Evolutionary conservation across 2,329 filamentous ascomycete species (phyloP).

Genomic region (Aspergillus sp.): DNA sequence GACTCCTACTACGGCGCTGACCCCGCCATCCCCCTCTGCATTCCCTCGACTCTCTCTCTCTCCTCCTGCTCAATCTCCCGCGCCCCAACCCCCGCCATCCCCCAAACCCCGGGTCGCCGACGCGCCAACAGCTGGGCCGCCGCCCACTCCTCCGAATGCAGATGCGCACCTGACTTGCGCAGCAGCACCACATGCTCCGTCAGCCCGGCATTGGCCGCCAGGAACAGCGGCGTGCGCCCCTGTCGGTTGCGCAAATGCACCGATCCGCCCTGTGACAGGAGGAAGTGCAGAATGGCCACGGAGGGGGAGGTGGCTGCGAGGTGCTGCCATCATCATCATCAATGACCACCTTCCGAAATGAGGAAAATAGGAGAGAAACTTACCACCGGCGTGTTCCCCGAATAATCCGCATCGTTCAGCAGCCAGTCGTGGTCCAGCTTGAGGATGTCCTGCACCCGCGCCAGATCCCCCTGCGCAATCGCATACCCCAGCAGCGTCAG

Average conservation of each 20-base stretch:
- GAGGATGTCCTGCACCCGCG: conserved; percentile 65
- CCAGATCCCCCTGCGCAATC: conserved; percentile 68
- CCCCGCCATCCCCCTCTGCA: conserved; percentile 21
- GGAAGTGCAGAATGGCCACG: conserved; percentile 54
- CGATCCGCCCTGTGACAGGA: conserved; percentile 56
- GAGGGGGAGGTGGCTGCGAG: conserved; percentile 58
- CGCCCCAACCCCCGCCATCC: conserved; percentile 41
- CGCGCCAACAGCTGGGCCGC: conserved; percentile 52
- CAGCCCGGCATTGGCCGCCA: conserved; percentile 58
- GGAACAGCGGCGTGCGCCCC: conserved; percentile 58
- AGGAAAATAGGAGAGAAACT: conserved; percentile 10
- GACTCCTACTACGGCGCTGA: conserved; percentile 25
- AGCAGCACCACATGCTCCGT: conserved; percentile 55
- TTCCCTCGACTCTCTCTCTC: conserved; percentile 16
- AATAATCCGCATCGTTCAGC: conserved; percentile 75
- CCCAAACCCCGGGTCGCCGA: conserved; percentile 43
- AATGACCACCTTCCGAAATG: background rate
- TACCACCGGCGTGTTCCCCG: conserved; percentile 67
- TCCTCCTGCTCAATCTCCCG: conserved; percentile 24
- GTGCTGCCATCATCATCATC: conserved; percentile 41
- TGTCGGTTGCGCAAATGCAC: conserved; percentile 60
- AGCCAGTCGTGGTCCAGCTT: conserved; percentile 65
- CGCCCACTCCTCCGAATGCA: conserved; percentile 57
- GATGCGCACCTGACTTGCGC: conserved; percentile 57
- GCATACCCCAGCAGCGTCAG: conserved; percentile 78